Conservation (phyloP, 805 yeast species). For the Candida vaughaniae region DNA sequence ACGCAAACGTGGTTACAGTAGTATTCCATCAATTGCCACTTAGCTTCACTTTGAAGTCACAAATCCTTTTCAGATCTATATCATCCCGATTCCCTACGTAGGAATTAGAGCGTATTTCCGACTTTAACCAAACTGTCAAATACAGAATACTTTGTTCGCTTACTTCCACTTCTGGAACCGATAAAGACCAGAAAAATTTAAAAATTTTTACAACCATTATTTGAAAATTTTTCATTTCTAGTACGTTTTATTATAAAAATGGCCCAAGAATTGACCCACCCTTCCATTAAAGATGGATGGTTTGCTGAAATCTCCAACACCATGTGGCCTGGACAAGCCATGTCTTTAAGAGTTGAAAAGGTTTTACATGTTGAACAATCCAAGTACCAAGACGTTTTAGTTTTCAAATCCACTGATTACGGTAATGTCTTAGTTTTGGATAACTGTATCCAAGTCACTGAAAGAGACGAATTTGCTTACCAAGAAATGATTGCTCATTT, state of each 20-base stretch:
- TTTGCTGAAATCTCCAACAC: constrained; percentile 92
- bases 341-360: constrained; percentile 85
- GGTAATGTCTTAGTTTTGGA: constrained; percentile 95
- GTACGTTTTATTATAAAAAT: constrained; percentile 2
- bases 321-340: constrained; percentile 99
- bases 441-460: constrained; percentile 94
- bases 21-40: no score
- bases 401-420: constrained; percentile 88
- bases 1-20: no score
- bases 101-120: no score
- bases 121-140: no score
- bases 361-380: constrained; percentile 83
- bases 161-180: no score
- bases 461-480: constrained; percentile 95
- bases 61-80: no score
- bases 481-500: constrained; percentile 98
- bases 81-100: no score
- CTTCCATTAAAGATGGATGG: constrained; percentile 83
- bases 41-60: no score
- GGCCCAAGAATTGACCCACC: constrained; percentile 49
- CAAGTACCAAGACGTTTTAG: constrained; percentile 88
- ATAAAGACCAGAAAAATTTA: no score
- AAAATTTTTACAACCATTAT: no score
- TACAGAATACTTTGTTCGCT: no score
- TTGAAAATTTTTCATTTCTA: constrained; percentile 1